Conservation (phyloP, 345 rosid species). For the Gossypium mustelinum region DNA sequence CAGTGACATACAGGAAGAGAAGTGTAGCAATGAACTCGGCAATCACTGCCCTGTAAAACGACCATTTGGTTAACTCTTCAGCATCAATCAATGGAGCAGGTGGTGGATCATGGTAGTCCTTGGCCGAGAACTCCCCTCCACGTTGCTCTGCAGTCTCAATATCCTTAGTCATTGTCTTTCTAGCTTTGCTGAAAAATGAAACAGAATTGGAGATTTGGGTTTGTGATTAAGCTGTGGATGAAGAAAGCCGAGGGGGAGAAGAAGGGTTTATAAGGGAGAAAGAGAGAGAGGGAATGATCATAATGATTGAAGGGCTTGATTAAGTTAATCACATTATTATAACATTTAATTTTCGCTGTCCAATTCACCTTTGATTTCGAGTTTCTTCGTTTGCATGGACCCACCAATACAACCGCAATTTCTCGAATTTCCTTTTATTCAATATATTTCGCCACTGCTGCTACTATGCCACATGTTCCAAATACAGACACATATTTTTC, state of each 20-base stretch:
- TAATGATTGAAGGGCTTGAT: conserved; percentile 12
- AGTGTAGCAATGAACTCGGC: conserved; percentile 88
- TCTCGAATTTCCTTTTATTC: background rate
- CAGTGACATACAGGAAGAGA: conserved; percentile 66
- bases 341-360: conserved; percentile 5
- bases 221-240: background rate
- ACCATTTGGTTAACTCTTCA: conserved; percentile 65
- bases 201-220: background rate
- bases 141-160: conserved; percentile 32
- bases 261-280: conserved; percentile 22
- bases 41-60: conserved; percentile 68
- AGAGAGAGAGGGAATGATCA: background rate
- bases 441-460: background rate
- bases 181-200: background rate
- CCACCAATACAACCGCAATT: conserved; percentile 25
- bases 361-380: conserved; percentile 19
- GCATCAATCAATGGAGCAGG: conserved; percentile 56
- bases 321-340: background rate
- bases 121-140: conserved; percentile 39
- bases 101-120: conserved; percentile 79
- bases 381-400: conserved; percentile 17
- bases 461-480: background rate
- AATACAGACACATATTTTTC: background rate
- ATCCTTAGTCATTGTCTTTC: conserved; percentile 46
- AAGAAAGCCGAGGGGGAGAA: background rate